These are phyloP conservation scores for Leishmania turanica DNA, from an alignment of 208 protist species.

Conservation along the genomic window DNA sequence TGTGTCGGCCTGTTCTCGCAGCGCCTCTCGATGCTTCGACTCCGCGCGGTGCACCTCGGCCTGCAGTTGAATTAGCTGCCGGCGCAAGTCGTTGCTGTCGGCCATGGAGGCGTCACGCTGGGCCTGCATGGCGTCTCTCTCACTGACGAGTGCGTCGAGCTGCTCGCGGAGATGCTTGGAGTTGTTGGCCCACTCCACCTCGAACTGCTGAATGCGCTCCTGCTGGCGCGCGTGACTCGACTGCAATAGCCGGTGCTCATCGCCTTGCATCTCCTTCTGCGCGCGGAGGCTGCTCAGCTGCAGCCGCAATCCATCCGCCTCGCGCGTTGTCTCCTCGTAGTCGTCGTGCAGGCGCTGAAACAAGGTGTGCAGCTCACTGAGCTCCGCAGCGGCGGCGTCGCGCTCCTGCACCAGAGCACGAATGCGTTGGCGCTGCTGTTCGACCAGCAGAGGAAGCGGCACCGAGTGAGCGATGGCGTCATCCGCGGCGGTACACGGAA, in stretches of 20 bases:
- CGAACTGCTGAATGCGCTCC: slow-evolving; percentile 35
- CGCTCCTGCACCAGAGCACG: slow-evolving; percentile 42
- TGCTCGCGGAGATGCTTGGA: slow-evolving; percentile 43
- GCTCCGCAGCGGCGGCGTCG: slow-evolving; percentile 27
- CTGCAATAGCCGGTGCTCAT: slow-evolving; percentile 33
- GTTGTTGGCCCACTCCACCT: slow-evolving; percentile 38
- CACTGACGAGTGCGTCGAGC: slow-evolving; percentile 33
- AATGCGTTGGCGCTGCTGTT: slow-evolving; percentile 37
- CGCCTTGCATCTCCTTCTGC: slow-evolving; percentile 26
- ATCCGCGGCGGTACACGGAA: not conserved
- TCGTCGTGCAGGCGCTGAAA: slow-evolving; percentile 44
- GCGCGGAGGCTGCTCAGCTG: slow-evolving; percentile 24
- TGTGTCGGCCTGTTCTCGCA: slow-evolving; percentile 18
- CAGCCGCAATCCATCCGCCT: slow-evolving; percentile 17
- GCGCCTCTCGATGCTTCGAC: slow-evolving; percentile 14
- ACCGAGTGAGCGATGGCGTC: not conserved
- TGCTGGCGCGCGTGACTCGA: slow-evolving; percentile 23
- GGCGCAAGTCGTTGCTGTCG: slow-evolving; percentile 39
- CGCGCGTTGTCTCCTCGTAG: slow-evolving; percentile 40
- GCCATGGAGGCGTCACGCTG: slow-evolving; percentile 45
- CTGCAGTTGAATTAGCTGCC: slow-evolving; percentile 34
- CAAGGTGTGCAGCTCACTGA: slow-evolving; percentile 39
- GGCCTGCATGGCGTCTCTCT: slow-evolving; percentile 38
- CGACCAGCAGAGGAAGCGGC: slow-evolving; percentile 28
- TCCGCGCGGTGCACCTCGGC: slow-evolving; percentile 15